Evolutionary conservation across 768 basidiomycete species (phyloP), one percentile per base, ranked within the genome.

Genomic region (Suillus luteus): DNA sequence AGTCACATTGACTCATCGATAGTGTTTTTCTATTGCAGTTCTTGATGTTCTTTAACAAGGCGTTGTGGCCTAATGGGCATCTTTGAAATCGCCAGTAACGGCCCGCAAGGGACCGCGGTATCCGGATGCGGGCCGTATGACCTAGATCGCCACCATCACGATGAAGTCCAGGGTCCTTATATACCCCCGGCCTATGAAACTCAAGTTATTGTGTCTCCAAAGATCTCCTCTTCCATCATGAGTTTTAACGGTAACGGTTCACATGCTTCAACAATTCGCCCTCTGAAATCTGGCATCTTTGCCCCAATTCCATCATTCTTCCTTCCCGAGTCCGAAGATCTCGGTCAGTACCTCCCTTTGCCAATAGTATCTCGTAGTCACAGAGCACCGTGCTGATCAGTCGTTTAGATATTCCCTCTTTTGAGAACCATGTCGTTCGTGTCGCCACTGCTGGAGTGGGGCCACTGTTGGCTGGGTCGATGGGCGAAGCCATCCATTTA

Each of bases 291-390:
- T 27, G 93, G 95, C 51, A 85, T 96, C 62, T 95, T 84, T 76
- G 90, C 91, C 11, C 95, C 95, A 38, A 86, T 96, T 69, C 92
- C 89, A 38, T 86, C 93, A 17, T 96, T 96, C 80, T 95, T 93
- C 81, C 74, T 87, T 22, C 80, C 82, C 1, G 83, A 81, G 41
- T 84, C 87, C 48, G 92, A 96, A 75, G 93, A 95, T 68, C 84
- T 96, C 62, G 94, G 93, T 92, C 70, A 72, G 86, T 80, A 40
- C 59, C 27, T 14, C 38, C 19, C 57, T 40, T 60, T 64, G 80
- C 40, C 3, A 55, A 55, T 31, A 66, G 37, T 58, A 57, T 8
- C 67, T 81, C 55, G 59, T 63, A 3, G 49, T 37, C 44, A 62
- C 67, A 22, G 40, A 61, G 62, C 46, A 31, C 48, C 12, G 54